phyloP scores from a whole-genome alignment of 768 basidiomycete species.

The Leccinum imitatum region DNA sequence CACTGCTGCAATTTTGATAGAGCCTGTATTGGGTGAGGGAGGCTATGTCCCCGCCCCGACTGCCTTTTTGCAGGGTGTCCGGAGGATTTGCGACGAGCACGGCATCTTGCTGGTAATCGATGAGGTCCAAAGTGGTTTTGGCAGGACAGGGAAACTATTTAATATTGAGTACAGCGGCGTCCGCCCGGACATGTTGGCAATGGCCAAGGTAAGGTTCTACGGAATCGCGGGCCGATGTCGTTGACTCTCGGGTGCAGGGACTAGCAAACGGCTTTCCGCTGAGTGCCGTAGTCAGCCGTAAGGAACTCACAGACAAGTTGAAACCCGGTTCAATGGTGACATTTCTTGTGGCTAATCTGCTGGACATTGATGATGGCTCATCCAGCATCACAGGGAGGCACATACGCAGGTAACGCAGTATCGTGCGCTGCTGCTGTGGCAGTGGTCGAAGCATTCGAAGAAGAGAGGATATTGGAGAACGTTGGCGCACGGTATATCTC shows the following conservation, averaged over 20 bases:
- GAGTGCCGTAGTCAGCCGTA: constrained; percentile 78
- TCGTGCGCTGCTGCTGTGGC: constrained; percentile 90
- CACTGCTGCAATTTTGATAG: constrained; percentile 91
- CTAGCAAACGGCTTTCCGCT: constrained; percentile 93
- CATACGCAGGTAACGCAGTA: constrained; percentile 91
- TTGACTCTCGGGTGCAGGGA: constrained; percentile 44
- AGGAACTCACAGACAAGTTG: constrained; percentile 77
- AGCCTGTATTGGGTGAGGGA: constrained; percentile 93
- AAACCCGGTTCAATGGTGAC: constrained; percentile 77
- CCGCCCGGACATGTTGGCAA: constrained; percentile 82
- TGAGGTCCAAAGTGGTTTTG: constrained; percentile 90
- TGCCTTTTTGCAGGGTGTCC: constrained; percentile 75
- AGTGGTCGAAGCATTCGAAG: constrained; percentile 70
- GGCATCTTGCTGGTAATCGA: constrained; percentile 82
- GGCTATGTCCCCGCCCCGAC: constrained; percentile 90
- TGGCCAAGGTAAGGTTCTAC: constrained; percentile 69
- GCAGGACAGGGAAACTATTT: constrained; percentile 81
- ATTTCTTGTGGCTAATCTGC: neutral
- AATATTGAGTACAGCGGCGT: constrained; percentile 83
- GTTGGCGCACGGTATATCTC: constrained; percentile 63
- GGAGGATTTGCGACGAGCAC: constrained; percentile 84
- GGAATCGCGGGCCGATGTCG: neutral
- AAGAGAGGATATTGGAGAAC: constrained; percentile 82
- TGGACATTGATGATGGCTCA: constrained; percentile 8
- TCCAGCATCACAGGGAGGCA: constrained; percentile 59